Evolutionary conservation across 2,329 filamentous ascomycete species (phyloP).

Genomic region (Didymella pomorum): DNA sequence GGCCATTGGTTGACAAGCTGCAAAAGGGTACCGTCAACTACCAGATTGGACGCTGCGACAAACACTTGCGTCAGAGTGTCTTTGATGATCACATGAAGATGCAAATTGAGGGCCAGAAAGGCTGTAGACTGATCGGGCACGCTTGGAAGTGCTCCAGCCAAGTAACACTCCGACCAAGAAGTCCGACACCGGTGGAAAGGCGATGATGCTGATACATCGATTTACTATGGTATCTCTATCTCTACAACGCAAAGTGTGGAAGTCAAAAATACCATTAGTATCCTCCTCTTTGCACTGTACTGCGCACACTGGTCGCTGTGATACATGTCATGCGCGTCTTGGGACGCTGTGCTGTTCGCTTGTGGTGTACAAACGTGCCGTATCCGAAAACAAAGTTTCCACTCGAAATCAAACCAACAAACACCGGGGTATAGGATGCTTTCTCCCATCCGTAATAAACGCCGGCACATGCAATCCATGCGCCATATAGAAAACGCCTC

Average conservation of each 20-base stretch:
- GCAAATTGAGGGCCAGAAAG: neutral
- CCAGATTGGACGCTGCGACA: neutral
- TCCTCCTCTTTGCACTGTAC: neutral
- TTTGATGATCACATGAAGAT: neutral
- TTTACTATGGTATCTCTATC: slow-evolving; percentile 18
- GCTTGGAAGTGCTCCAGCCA: slow-evolving; percentile 6
- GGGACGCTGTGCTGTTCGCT: neutral
- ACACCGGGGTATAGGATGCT: slow-evolving; percentile 40
- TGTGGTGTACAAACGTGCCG: slow-evolving; percentile 6
- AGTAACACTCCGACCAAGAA: neutral
- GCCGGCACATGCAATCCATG: slow-evolving; percentile 23
- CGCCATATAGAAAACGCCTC: slow-evolving; percentile 5
- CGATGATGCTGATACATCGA: neutral
- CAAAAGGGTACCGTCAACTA: neutral
- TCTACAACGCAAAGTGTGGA: slow-evolving; percentile 1
- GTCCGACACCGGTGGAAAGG: neutral
- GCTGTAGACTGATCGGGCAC: neutral
- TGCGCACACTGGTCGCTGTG: neutral
- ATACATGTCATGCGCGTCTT: neutral
- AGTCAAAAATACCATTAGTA: slow-evolving; percentile 5
- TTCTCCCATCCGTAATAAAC: slow-evolving; percentile 29
- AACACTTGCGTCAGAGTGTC: neutral
- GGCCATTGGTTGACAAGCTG: neutral
- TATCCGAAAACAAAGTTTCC: slow-evolving; percentile 6
- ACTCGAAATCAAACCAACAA: slow-evolving; percentile 5